These are phyloP conservation scores for Phytopythium kandeliae DNA, from an alignment of 352 stramenopile species.

Conservation along the genomic window DNA sequence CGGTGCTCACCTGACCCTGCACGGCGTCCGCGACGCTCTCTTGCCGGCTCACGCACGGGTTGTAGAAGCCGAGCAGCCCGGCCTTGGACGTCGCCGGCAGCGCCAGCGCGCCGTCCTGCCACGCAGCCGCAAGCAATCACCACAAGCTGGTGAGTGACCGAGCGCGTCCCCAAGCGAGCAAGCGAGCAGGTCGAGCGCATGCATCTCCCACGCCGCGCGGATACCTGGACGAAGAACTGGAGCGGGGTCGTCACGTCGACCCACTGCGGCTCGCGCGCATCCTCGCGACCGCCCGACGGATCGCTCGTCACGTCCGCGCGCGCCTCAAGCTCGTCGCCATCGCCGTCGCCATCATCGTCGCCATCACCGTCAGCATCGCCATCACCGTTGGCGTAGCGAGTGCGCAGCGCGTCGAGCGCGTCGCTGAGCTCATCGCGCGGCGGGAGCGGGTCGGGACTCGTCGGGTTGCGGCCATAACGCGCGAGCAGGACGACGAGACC, in stretches of 20 bases:
- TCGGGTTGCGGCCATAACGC: slow-evolving; percentile 73
- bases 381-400: background rate
- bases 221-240: slow-evolving; percentile 78
- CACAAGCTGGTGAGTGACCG: slow-evolving; percentile 1
- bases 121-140: slow-evolving; percentile 5
- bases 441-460: slow-evolving; percentile 37
- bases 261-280: slow-evolving; percentile 38
- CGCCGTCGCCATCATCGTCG: slow-evolving; percentile 10
- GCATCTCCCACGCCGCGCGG: no score
- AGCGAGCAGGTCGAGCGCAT: no score
- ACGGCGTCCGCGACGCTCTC: slow-evolving; percentile 30
- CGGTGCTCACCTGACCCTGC: slow-evolving; percentile 2
- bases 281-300: slow-evolving; percentile 6
- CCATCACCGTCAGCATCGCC: background rate
- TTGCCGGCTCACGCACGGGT: slow-evolving; percentile 54
- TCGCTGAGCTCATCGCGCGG: slow-evolving; percentile 13
- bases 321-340: slow-evolving; percentile 10
- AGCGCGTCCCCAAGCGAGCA: no score
- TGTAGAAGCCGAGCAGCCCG: slow-evolving; percentile 76
- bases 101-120: slow-evolving; percentile 49
- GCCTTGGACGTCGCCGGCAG: slow-evolving; percentile 58
- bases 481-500: slow-evolving; percentile 68
- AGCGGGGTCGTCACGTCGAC: slow-evolving; percentile 76
- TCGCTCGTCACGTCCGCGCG: slow-evolving; percentile 6
- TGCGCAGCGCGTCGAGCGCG: slow-evolving; percentile 10